These are phyloP conservation scores for Russula emetica DNA, from an alignment of 768 basidiomycete genomes.

Conservation along the genomic window DNA sequence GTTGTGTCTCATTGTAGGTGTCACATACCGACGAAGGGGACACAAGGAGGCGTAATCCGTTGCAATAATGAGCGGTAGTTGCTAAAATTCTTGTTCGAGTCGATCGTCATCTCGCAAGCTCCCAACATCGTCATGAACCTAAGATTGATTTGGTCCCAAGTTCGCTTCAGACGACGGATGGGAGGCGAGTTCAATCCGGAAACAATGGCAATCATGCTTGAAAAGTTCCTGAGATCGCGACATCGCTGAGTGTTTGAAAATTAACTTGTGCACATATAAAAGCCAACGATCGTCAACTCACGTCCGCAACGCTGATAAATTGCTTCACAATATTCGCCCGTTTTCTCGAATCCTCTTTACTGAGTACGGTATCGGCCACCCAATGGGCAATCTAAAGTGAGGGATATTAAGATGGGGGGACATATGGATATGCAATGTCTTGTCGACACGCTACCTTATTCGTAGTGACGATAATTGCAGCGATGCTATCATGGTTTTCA, in stretches of 20 bases:
- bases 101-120: slow-evolving; percentile 83
- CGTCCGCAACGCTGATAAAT: slow-evolving; percentile 88
- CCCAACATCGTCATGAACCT: slow-evolving; percentile 70
- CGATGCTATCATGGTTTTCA: slow-evolving; percentile 78
- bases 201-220: slow-evolving; percentile 93
- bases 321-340: slow-evolving; percentile 82
- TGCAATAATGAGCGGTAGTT: slow-evolving; percentile 85
- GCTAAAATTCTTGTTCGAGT: slow-evolving; percentile 90
- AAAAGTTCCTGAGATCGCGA: slow-evolving; percentile 86
- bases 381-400: slow-evolving; percentile 76
- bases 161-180: slow-evolving; percentile 86
- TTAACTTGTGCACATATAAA: slow-evolving; percentile 17
- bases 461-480: slow-evolving; percentile 79
- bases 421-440: not conserved
- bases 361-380: slow-evolving; percentile 84
- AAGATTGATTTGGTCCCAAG: slow-evolving; percentile 84
- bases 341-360: slow-evolving; percentile 75
- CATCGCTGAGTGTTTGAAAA: slow-evolving; percentile 57
- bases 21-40: slow-evolving; percentile 87
- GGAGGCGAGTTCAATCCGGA: slow-evolving; percentile 93
- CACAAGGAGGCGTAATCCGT: slow-evolving; percentile 83
- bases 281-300: slow-evolving; percentile 40
- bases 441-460: slow-evolving; percentile 54
- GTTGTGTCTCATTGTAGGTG: not conserved
- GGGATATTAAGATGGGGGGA: not conserved